Conservation (phyloP, 306 rosid species). For the Gynostemma pentaphyllum region DNA sequence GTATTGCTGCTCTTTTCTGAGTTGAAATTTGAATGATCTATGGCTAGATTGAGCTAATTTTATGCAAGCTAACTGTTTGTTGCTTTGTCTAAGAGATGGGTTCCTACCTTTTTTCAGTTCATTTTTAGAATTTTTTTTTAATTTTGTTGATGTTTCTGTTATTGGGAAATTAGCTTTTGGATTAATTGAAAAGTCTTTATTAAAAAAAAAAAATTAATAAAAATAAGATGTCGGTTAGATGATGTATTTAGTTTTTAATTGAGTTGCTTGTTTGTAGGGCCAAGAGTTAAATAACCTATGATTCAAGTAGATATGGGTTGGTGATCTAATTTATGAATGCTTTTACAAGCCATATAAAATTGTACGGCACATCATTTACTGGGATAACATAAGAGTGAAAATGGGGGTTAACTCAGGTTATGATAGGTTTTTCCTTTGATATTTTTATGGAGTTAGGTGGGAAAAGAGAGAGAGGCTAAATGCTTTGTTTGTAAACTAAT, state of each 20-base stretch:
- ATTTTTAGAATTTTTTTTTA: neutral
- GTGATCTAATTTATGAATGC: conserved; percentile 11
- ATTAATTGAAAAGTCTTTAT: neutral
- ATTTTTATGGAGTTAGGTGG: conserved; percentile 3
- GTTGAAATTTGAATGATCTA: neutral
- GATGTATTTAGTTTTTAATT: neutral
- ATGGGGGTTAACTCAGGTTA: neutral
- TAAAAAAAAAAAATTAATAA: too few relatives aligned
- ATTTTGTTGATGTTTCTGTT: neutral
- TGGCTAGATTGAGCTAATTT: conserved; percentile 2
- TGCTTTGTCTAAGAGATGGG: neutral
- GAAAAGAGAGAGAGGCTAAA: neutral
- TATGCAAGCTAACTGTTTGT: neutral
- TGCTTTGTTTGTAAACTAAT: neutral
- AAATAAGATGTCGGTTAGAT: neutral
- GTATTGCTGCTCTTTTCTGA: conserved; percentile 2
- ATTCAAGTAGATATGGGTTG: conserved; percentile 5
- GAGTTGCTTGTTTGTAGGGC: neutral
- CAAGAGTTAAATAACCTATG: neutral
- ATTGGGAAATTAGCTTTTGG: neutral
- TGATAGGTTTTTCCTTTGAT: neutral
- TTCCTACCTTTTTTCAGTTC: neutral
- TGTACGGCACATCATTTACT: neutral
- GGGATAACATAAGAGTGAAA: neutral
- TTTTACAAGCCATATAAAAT: neutral